Base-by-base conservation (phyloP, 1,284 basidiomycete species). In the Microbotryomycetes sp. region DNA sequence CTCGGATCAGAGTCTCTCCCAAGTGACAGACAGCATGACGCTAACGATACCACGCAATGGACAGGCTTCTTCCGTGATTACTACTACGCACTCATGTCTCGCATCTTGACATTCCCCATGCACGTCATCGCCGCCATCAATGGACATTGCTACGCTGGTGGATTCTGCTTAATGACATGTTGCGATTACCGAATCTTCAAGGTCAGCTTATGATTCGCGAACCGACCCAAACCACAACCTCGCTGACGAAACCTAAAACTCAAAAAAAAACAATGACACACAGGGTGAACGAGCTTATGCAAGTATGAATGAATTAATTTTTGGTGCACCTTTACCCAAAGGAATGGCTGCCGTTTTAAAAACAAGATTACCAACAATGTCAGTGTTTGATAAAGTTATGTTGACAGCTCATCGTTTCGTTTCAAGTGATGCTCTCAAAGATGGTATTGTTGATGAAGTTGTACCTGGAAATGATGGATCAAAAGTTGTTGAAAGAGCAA, bases 81-180 rank as follows among this genome's bases (percentile, higher is more conserved):
- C 16, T 69, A 67, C 47, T 63, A 68, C 49, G 16, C 32, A 5
- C 22, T 72, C 2, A 50, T 72, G 16, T 32, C 50, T 5, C 63
- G 68, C 2, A 23, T 74, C 14, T 57, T 74, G 30, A 66, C 59
- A 5, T 73, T 70, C 54, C 73, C 72, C 3, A 60, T 74, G 12
- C 67, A 64, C 22, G 73, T 72, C 9, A 60, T 74, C 15, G 66
- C 72, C 5, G 71, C 71, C 3, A 61, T 74, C 32, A 73, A 73
- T 59, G 73, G 73, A 0, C 73, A 74, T 51, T 64, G 63, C 48
- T 71, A 71, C 31, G 72, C 71, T n/a, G 69, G 72, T 22, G 73
- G 73, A 1, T 60, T 73, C 19, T 63, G 60, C 23, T 54, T 74
- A 16, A 68, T 69, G 30, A 54, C 72, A 16, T 63, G 63, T 4